phyloP scores from a whole-genome alignment of 352 stramenopile species.

The Pseudoperonospora humuli region DNA sequence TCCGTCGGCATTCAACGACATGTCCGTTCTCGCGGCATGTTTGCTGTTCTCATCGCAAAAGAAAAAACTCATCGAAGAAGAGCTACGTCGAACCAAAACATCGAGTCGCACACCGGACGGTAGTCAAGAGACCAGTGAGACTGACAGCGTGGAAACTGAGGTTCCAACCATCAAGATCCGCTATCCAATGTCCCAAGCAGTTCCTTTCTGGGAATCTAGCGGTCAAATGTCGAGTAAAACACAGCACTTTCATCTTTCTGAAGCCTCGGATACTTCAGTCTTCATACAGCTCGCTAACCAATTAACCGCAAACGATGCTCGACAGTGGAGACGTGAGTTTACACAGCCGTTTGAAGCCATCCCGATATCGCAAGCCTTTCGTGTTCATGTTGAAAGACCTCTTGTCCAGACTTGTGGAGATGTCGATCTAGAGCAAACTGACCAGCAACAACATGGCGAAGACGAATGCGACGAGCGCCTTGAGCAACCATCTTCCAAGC shows the following conservation, averaged over 20 bases:
- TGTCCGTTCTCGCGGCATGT: conserved; percentile 6
- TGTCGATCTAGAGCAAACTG: not conserved
- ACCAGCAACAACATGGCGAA: conserved; percentile 10
- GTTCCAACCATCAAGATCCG: conserved; percentile 13
- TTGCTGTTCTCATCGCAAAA: conserved; percentile 41
- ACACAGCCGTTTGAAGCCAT: conserved; percentile 33
- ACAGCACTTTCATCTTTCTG: not conserved
- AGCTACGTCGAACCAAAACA: conserved; percentile 19
- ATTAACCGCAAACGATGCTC: conserved; percentile 15
- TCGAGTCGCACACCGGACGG: conserved; percentile 4
- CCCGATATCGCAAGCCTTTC: conserved; percentile 31
- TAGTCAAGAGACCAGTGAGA: conserved; percentile 11
- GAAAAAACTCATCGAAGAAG: conserved; percentile 24
- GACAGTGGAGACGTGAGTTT: conserved; percentile 24
- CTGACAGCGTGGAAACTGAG: conserved; percentile 2
- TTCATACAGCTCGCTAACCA: conserved; percentile 25
- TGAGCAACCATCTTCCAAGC: conserved; percentile 16
- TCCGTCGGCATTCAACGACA: conserved; percentile 11
- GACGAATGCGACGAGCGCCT: conserved; percentile 11
- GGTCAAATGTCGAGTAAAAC: not conserved
- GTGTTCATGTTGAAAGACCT: conserved; percentile 15
- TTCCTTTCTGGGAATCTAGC: conserved; percentile 21
- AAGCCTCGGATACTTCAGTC: conserved; percentile 3
- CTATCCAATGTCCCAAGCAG: not conserved
- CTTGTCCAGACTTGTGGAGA: not conserved